Base-by-base conservation (phyloP, 352 stramenopile genomes). In the Pythium folliculosum region DNA sequence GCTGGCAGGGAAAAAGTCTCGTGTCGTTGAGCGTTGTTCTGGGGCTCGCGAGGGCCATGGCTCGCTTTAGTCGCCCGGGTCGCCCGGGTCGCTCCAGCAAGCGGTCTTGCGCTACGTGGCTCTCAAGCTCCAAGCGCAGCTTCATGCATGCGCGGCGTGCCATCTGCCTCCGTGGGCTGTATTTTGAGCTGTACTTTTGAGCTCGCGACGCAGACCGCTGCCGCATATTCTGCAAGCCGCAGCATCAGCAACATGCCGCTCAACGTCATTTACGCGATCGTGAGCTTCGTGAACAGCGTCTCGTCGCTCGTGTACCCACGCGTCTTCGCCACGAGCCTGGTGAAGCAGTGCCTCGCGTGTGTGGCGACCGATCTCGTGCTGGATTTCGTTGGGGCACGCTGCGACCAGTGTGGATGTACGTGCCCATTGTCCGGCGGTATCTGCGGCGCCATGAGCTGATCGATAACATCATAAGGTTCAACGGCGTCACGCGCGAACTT, bases 181-280 rank as follows among this genome's bases (percentile, higher is more conserved):
- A 73, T 57, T 76, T 76, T 51, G 56, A 57, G 1, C 5, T 37
- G n/a, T n/a, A n/a, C n/a, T n/a, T n/a, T 69, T 7, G 60, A 69
- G 44, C 5, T 61, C 21, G 30, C 30, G 5, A 56, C n/a, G 0
- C 65, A 65, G 22, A 66, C 56, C 0, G 30, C 53, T n/a, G 54
- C 59, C 19, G 61, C 38, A 7, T 54, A 62, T 43, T 51, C 27
- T 0, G 27, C 65, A 19, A 62, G 49, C 50, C 35, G 58, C 9
- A 60, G 35, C 32, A 65, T 66, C 65, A 71, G 57, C 57, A 66
- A 66, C 51, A 17, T 12, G 0, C 17, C 32, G 0, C 37, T 71
- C 49, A 71, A 71, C 32, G n/a, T 62, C 21, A 53, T 25, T 5
- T 71, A 57, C 51, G 65, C 37, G 1, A 21, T 50, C 21, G 17